phyloP scores from a whole-genome alignment of 129 eudicot genomes.

The Ambrosia artemisiifolia region DNA sequence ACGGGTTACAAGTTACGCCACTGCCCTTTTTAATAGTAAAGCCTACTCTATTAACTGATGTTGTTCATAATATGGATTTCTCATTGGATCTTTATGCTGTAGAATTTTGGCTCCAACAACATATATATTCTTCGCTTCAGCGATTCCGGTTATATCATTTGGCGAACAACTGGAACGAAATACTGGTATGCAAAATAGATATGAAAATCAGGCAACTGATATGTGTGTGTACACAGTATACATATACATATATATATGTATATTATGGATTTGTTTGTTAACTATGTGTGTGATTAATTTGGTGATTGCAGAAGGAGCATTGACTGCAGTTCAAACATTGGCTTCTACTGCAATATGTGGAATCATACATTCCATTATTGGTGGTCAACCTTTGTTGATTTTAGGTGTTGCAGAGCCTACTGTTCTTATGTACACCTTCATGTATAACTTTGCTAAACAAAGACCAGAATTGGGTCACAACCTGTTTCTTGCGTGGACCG shows the following conservation, averaged over 20 bases:
- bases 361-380: constrained; percentile 86
- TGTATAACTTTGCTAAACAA: constrained; percentile 94
- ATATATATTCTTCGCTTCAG: no score
- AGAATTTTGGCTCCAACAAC: no score
- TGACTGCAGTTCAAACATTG: constrained; percentile 90
- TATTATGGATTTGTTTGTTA: not conserved
- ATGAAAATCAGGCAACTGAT: not conserved
- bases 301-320: constrained; percentile 70
- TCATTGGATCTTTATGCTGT: no score
- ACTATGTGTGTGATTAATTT: not conserved
- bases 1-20: no score
- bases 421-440: constrained; percentile 94
- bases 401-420: constrained; percentile 99
- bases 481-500: constrained; percentile 91
- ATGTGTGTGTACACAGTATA: no score
- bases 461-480: constrained; percentile 85
- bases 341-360: no score
- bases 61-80: no score
- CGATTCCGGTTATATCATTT: no score
- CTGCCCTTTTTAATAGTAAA: no score
- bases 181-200: constrained; percentile 47
- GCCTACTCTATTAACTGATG: no score
- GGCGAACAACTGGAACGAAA: no score
- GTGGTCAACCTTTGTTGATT: constrained; percentile 94
- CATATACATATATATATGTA: no score